Evolutionary conservation across 768 basidiomycete species (phyloP), one percentile per base, ranked within the genome.

Genomic region (Lepiota brunneoincarnata): DNA sequence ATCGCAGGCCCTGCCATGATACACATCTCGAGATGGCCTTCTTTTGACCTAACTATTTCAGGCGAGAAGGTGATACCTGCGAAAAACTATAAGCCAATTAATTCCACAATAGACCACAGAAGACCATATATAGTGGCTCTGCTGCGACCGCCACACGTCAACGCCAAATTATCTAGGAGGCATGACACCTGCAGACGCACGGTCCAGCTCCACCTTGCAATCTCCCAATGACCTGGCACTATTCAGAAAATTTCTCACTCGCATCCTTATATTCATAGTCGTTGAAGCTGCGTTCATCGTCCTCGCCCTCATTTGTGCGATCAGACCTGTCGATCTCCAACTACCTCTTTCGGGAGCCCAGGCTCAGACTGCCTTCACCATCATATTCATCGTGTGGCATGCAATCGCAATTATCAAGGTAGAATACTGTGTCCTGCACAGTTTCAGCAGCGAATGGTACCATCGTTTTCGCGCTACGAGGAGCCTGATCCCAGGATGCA

Each of bases 311-410:
- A 15, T 15, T 5, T 51, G 39, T 31, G 10, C 42, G 4, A 3
- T 10, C 6, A 41, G 3, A 2, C 39, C 24, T 3, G n/a, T 51
- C 26, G 28, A 24, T 2, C 41, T 39, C 17, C 28, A 7, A 28
- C 7, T 28, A 28, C 7, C 39, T 28, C 6, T 41, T 17, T 28
- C 39, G 15, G 23, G 31, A 24, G n/a, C 28, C 34, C 24, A 51
- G 15, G 0, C 40, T 31, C 31, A 31, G 39, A 10, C 40, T 4
- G 26, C 17, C 9, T 51, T 51, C 21, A 41, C 49, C 17, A 31
- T 42, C 39, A 17, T 51, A 6, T 51, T 51, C 28, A 51, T 51
- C 11, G 31, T 21, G 42, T 51, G 50, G 50, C 50, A 51, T 12
- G 21, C 28, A 5, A 4, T 51, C 6, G 40, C 50, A 3, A 42